Percentiles rank a stretch among this genome's conserved stretches.
Conservation (phyloP, 2,329 filamentous ascomycete species). For the Penicillium hordei region DNA sequence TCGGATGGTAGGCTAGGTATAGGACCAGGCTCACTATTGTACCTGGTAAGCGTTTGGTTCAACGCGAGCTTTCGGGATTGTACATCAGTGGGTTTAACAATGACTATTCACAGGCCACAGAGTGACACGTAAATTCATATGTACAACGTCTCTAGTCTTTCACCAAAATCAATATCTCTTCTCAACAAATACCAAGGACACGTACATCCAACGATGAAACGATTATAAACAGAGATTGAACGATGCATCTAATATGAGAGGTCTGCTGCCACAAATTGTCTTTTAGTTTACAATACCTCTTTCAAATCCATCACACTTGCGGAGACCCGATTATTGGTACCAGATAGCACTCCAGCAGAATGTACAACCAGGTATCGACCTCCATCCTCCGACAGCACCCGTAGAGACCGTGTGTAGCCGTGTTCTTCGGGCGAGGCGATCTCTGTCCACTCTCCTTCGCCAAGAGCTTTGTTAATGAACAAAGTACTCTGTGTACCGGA, state of each 20-base stretch:
- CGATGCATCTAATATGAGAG: background rate
- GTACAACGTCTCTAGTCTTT: background rate
- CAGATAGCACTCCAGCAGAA: slow-evolving; percentile 21
- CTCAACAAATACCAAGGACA: background rate
- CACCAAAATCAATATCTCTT: background rate
- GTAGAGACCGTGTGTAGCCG: slow-evolving; percentile 50
- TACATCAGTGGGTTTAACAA: background rate
- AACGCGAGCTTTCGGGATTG: background rate
- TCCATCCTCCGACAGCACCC: slow-evolving; percentile 42
- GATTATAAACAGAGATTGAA: background rate
- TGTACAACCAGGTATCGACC: slow-evolving; percentile 22
- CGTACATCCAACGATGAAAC: background rate
- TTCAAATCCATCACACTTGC: slow-evolving; percentile 22
- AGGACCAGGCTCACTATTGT: background rate
- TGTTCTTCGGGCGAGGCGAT: slow-evolving; percentile 41
- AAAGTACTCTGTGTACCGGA: slow-evolving; percentile 43
- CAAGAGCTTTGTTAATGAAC: slow-evolving; percentile 51
- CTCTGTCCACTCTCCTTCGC: slow-evolving; percentile 49
- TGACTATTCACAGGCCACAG: background rate
- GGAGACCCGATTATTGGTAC: slow-evolving; percentile 23
- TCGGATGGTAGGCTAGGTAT: no score
- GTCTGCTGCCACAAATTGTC: background rate
- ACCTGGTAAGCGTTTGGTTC: background rate
- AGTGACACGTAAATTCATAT: background rate
- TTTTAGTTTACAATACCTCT: background rate